Conservation (phyloP, 805 yeast genomes). For the Teunomyces pallodes region DNA sequence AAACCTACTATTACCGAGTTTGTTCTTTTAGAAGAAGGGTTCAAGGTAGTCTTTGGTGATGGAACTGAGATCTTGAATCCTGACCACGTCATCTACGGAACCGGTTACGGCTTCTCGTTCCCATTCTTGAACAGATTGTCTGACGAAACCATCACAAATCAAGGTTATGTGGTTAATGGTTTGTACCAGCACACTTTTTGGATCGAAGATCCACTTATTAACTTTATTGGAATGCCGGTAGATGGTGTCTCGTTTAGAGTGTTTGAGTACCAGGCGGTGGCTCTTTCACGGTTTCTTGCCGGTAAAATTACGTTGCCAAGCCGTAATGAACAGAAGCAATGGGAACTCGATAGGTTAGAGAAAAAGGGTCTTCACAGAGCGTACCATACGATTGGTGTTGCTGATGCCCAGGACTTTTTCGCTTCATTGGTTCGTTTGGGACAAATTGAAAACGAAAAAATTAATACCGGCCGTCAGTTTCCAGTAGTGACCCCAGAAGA, state of each 20-base stretch:
- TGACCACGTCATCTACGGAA: slow-evolving; percentile 64
- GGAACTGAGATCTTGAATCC: slow-evolving; percentile 47
- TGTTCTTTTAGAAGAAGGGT: slow-evolving; percentile 19
- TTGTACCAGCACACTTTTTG: slow-evolving; percentile 61
- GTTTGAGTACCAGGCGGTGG: slow-evolving; percentile 62
- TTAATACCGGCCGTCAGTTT: slow-evolving; percentile 19
- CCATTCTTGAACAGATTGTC: slow-evolving; percentile 50
- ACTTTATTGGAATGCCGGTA: slow-evolving; percentile 60
- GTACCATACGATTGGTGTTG: slow-evolving; percentile 39
- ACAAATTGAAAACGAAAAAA: slow-evolving; percentile 9
- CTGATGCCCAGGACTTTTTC: slow-evolving; percentile 15
- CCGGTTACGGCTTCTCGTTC: slow-evolving; percentile 67
- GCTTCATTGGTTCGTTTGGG: slow-evolving; percentile 16
- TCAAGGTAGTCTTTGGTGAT: slow-evolving; percentile 43
- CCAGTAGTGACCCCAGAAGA: slow-evolving; percentile 19
- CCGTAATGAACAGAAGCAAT: slow-evolving; percentile 42
- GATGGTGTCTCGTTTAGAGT: slow-evolving; percentile 62
- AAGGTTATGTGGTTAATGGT: slow-evolving; percentile 32
- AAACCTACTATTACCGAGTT: slow-evolving; percentile 26
- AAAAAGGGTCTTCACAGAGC: slow-evolving; percentile 40
- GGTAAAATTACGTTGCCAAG: slow-evolving; percentile 54
- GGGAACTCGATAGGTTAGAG: slow-evolving; percentile 38
- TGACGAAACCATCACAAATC: slow-evolving; percentile 30
- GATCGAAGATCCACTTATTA: slow-evolving; percentile 59
- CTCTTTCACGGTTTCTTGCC: slow-evolving; percentile 60